phyloP scores from a whole-genome alignment of 129 eudicot genomes.

The Lonicera japonica region DNA sequence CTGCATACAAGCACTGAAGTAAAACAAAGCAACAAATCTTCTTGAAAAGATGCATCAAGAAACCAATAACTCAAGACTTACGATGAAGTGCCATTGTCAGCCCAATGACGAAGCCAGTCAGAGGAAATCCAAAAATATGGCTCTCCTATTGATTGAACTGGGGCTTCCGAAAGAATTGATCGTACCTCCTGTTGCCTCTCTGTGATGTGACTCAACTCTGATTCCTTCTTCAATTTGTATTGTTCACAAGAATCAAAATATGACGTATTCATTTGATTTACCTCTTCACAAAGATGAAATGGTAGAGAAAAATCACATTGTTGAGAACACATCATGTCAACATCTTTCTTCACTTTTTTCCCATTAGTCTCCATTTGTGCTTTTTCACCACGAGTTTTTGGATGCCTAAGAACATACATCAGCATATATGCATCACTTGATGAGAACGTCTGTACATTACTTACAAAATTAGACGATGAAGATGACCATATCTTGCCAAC shows the following conservation, averaged over 20 bases:
- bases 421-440: conserved; percentile 96
- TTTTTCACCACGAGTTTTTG: conserved; percentile 27
- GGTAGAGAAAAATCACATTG: conserved; percentile 44
- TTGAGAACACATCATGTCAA: conserved; percentile 3
- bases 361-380: conserved; percentile 22
- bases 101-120: conserved; percentile 98
- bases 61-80: conserved; percentile 26
- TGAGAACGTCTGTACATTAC: conserved; percentile 48
- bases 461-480: conserved; percentile 23
- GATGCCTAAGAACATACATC: conserved; percentile 63
- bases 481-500: conserved; percentile 13
- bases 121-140: conserved; percentile 76
- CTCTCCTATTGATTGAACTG: conserved; percentile 54
- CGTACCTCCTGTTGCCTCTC: conserved; percentile 88
- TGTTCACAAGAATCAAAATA: conserved; percentile 55
- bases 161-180: conserved; percentile 74
- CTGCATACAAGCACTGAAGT: background rate
- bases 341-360: conserved; percentile 19
- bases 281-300: conserved; percentile 65
- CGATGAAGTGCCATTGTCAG: conserved; percentile 60
- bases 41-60: background rate
- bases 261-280: conserved; percentile 39
- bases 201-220: conserved; percentile 41
- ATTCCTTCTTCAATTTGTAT: conserved; percentile 59
- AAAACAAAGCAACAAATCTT: background rate